Base-by-base conservation (phyloP, 305 asterid genomes). In the Stenogyne calaminthoides region DNA sequence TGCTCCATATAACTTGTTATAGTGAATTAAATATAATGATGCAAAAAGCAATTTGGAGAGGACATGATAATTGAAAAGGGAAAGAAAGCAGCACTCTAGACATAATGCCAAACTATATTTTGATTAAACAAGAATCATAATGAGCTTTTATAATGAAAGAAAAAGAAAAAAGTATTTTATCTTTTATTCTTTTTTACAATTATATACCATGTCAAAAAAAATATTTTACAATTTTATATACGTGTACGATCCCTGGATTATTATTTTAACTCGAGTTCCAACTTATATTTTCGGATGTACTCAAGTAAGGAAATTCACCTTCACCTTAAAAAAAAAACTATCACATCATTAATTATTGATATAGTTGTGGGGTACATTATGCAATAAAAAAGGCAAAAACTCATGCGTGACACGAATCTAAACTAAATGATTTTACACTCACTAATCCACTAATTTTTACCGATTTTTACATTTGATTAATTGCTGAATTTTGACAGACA, bases 31-130 rank as follows among this genome's bases (percentile, higher is more conserved):
- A 71, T 78, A 25, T 25, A 25, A 25, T 25, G 71, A 72, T 71
- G 61, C 51, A 59, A 64, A 73, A 72, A 64, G 74, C 63, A 71
- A 78, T 27, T 57, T 67, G 9, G 71, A 61, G 64, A 32, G 57
- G 74, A 78, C 82, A 78, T 39, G 29, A 72, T 77, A n/a, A 72
- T 67, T 55, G 51, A 47, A 64, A 77, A 67, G 52, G 40, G 51
- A 25, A 15, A 56, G 16, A 71, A 72, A 67, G 72, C 69, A 63
- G 15, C 40, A 20, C 49, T 49, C 67, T 19, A 64, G 67, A 68
- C 81, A 77, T 64, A 74, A 75, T 75, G 75, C 74, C 60, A 67
- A 52, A 75, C 47, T 51, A 52, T 74, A 42, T 61, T 64, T 5
- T 22, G 65, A 46, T 62, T 68, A 42, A 77, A 74, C 70, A 71